phyloP scores from a whole-genome alignment of 75 land plant genomes.

The Cunninghamia lanceolata region DNA sequence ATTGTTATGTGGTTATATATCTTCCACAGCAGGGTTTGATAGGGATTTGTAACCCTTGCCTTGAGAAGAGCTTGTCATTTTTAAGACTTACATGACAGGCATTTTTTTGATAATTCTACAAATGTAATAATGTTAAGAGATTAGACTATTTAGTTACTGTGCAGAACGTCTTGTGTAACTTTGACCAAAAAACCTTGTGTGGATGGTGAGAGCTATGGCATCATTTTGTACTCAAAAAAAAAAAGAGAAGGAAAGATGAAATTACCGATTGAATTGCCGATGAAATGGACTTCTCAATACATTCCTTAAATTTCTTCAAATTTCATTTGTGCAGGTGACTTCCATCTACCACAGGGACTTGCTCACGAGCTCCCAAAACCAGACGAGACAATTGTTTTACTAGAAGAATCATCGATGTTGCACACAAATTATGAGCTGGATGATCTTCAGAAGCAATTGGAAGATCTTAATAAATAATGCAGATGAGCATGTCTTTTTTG shows the following conservation, averaged over 20 bases:
- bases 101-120: too few species aligned
- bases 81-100: too few species aligned
- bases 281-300: not conserved
- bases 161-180: not conserved
- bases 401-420: not conserved
- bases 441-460: conserved; percentile 62
- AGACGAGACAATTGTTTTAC: conserved; percentile 27
- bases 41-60: too few species aligned
- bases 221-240: not conserved
- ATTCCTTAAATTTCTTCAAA: not conserved
- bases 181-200: not conserved
- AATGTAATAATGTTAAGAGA: not conserved
- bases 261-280: not conserved
- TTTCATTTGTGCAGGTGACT: conserved; percentile 22
- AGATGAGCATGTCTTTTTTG: not conserved
- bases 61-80: too few species aligned
- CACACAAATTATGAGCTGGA: conserved; percentile 49
- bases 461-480: conserved; percentile 53
- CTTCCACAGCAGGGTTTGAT: too few species aligned
- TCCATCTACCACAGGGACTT: conserved; percentile 60
- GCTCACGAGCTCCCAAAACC: conserved; percentile 60
- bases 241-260: not conserved
- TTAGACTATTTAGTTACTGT: not conserved
- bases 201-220: not conserved
- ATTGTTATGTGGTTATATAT: too few species aligned